Evolutionary conservation across 192 early-diverging fungal genomes (phyloP).

Genomic region (Coemansia sp.): DNA sequence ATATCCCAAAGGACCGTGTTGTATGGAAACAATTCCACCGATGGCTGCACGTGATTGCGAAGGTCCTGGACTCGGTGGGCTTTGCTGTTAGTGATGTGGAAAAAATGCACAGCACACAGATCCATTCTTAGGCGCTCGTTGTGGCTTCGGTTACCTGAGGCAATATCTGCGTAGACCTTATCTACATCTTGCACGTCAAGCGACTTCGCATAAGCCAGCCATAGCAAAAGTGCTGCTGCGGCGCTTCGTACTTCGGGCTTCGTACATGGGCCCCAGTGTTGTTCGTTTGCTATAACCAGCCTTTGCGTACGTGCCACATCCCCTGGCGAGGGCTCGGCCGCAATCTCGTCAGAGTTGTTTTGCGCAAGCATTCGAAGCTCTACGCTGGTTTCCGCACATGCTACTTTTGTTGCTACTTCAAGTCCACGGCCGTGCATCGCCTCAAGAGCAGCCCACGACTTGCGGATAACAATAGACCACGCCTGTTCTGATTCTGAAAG

Average conservation of each 20-base stretch:
- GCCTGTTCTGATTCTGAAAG: background rate
- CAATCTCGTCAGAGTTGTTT: background rate
- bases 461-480: conserved; percentile 30
- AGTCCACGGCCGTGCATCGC: conserved; percentile 25
- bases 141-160: background rate
- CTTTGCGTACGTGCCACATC: conserved; percentile 12
- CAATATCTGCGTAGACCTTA: background rate
- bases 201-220: conserved; percentile 24
- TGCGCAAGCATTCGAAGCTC: conserved; percentile 8
- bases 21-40: conserved; percentile 16
- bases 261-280: too few relatives aligned
- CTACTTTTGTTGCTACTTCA: conserved; percentile 4
- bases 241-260: conserved; percentile 12
- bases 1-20: conserved; percentile 38
- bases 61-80: conserved; percentile 25
- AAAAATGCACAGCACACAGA: conserved; percentile 32
- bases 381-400: background rate
- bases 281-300: background rate
- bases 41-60: conserved; percentile 17
- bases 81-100: conserved; percentile 15
- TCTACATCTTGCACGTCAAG: background rate
- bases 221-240: conserved; percentile 10
- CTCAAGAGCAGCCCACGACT: conserved; percentile 37
- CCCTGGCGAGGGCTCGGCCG: background rate
- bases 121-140: conserved; percentile 12